These are phyloP conservation scores for Patellaria atrata DNA, from an alignment of 495 filamentous ascomycete species.

Conservation along the genomic window DNA sequence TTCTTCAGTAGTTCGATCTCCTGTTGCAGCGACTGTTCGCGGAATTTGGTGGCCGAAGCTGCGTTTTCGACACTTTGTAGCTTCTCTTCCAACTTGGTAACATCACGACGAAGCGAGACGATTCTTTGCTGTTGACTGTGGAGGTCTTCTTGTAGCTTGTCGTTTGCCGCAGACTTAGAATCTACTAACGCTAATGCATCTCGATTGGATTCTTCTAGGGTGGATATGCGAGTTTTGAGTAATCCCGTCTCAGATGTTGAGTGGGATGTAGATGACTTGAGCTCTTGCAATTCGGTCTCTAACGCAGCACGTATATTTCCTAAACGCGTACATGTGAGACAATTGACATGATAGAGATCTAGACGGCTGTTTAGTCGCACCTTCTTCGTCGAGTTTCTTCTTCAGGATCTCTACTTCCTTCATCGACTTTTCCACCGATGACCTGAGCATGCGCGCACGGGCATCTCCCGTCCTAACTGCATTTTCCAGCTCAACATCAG, in stretches of 20 bases:
- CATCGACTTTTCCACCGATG: conserved; percentile 62
- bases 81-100: conserved; percentile 64
- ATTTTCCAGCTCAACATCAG: conserved; percentile 88
- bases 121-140: conserved; percentile 77
- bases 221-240: conserved; percentile 62
- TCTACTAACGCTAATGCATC: conserved; percentile 80
- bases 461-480: conserved; percentile 66
- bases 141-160: conserved; percentile 72
- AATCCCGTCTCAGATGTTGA: conserved; percentile 63
- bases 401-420: conserved; percentile 60
- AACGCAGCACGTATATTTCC: conserved; percentile 51
- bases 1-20: conserved; percentile 74
- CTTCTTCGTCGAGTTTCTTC: conserved; percentile 65
- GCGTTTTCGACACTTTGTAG: conserved; percentile 67
- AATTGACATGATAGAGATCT: conserved; percentile 15
- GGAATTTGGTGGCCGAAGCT: conserved; percentile 63
- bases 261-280: conserved; percentile 60
- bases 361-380: too few relatives aligned
- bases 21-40: conserved; percentile 74
- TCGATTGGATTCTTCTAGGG: conserved; percentile 80
- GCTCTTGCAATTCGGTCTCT: conserved; percentile 65
- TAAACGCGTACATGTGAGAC: conserved; percentile 20
- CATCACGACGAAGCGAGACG: conserved; percentile 63
- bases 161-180: conserved; percentile 75
- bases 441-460: conserved; percentile 64